phyloP scores from a whole-genome alignment of 768 basidiomycete species.

The Collybia nuda region DNA sequence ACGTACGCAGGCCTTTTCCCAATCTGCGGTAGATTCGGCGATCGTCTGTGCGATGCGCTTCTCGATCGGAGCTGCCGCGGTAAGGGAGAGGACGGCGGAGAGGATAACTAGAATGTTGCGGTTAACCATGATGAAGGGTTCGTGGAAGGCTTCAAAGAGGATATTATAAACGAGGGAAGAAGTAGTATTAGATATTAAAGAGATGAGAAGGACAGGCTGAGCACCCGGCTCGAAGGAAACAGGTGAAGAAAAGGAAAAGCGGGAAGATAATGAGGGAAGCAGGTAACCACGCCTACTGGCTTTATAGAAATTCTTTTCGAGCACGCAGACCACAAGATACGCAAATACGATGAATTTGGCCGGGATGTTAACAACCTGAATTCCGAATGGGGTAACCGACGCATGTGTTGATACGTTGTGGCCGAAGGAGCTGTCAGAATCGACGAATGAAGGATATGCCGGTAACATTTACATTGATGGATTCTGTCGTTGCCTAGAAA shows the following conservation, averaged over 20 bases:
- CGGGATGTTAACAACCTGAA: too few species aligned
- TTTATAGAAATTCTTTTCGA: neutral
- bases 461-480: too few species aligned
- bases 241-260: neutral
- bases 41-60: conserved; percentile 54
- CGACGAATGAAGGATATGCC: too few species aligned
- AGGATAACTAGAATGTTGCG: conserved; percentile 31
- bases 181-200: neutral
- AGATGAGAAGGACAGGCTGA: conserved; percentile 3
- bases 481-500: too few species aligned
- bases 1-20: conserved; percentile 56
- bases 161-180: neutral
- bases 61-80: conserved; percentile 31
- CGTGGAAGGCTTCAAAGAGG: conserved; percentile 1
- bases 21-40: conserved; percentile 43
- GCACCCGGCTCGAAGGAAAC: conserved; percentile 8
- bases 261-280: neutral
- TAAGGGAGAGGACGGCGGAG: conserved; percentile 22
- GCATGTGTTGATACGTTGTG: too few species aligned
- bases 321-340: too few species aligned
- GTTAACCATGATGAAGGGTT: conserved; percentile 21
- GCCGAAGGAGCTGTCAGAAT: too few species aligned
- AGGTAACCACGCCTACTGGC: neutral
- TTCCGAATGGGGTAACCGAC: too few species aligned
- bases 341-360: too few species aligned